Base-by-base conservation (phyloP, 2,329 filamentous ascomycete genomes). In the Colletotrichum eremochloae region DNA sequence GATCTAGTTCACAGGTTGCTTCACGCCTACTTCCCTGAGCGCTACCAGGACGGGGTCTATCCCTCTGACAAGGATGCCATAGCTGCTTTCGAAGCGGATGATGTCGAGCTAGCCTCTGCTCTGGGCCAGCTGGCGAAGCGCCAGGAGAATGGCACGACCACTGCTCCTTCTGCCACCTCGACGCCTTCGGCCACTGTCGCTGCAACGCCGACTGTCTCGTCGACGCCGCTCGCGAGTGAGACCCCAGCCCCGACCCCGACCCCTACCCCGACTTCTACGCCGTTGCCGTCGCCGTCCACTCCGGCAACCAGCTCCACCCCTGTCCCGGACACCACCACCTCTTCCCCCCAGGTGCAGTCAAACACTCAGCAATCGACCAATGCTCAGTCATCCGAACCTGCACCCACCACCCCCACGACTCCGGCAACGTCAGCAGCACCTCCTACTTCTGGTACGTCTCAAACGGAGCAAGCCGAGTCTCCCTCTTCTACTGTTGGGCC, bases 31-130 rank as follows among this genome's bases (percentile, higher is more conserved):
- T 84, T 91, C 66, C 87, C 89, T 57, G 86, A 87, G 60, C 88
- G 89, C 77, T 94, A 91, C 81, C 87, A 90, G 78, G 88, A 93
- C 78, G 92, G 92, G 71, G 86, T 93, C 68, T 93, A 91, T 79
- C 86, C 88, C 74, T 89, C 90, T 74, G 91, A 93, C 77, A 86
- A 86, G 75, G 84, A 86, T 14, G 91, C 91, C 36, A 85, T 93
- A 67, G 88, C 92, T 79, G 89, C 87, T 44, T 85, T 93, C 38
- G 88, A 90, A 81, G 83, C 85, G 55, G 86, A 88, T 74, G 87
- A 93, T 77, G 87, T 90, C 31, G 85, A 87, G 48, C 84, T 93
- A 48, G 91, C 91, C 24, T 89, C 86, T 12, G 88, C 88, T 70
- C 84, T 94, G 74, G 85, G 92, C 67, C 88, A 90, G 69, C 82